Evolutionary conservation across 108 stramenopile species (phyloP), one percentile per base, ranked within the genome.

Genomic region (Mayamaea pseudoterrestris): DNA sequence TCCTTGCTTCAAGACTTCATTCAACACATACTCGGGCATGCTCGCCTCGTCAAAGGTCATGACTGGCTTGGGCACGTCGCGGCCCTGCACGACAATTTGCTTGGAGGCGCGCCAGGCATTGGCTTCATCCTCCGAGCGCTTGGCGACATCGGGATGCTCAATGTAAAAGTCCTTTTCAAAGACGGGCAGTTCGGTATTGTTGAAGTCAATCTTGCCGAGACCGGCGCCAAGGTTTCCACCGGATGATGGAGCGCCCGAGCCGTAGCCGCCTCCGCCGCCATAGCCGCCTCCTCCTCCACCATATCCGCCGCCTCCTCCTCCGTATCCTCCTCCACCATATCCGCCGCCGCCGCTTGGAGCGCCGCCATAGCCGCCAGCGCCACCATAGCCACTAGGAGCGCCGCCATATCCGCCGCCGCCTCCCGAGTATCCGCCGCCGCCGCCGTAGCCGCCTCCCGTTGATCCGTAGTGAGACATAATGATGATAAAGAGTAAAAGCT

Each of bases 161-260:
- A 97, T 93, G 91, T 99, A 98, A 54, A 99, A 98, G 53, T 98
- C 90, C 63, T 97, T 97, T 62, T 97, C 96, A 53, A 99, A 99
- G 14, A 71, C 67, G 20, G 92, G 88, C 1, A 97, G 78, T 35
- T 88, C 56, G 39, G 68, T 53, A 21, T 82, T 58, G 58, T 76
- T 61, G 58, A 96, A 97, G 55, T 93, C 78, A 61, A 91, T 88
- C 17, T 64, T 50, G 12, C 25, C 47, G 29, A 89, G 83, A 41
- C 48, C 50, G 0, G 69, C 46, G 17, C 93, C 93, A 27, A 94
- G 64, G 35, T 73, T 71, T 30, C 63, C 57, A n/a, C 69, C 74
- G 26, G 60, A 30, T 44, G 77, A 78, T n/a, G n/a, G n/a, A n/a
- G n/a, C n/a, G 8, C 60, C 63, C 4, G 68, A 56, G 2, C 80